Base-by-base conservation (phyloP, 306 rosid genomes). In the Phaseolus lunatus region DNA sequence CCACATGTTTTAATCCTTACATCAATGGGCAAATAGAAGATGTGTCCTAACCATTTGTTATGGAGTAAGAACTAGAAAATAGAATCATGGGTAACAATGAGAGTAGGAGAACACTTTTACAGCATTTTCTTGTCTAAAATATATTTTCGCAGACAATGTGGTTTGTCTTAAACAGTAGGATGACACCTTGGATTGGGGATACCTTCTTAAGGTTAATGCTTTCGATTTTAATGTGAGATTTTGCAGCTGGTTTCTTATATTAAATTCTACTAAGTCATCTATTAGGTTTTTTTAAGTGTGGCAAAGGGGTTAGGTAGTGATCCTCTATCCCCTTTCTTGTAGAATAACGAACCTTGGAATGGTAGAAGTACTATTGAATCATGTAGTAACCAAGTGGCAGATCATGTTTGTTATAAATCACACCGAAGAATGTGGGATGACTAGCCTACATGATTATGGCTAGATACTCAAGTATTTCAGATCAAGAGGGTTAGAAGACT, bases 161-260 rank as follows among this genome's bases (percentile, higher is more conserved):
- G 67, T 11, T 35, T 76, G 73, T 65, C 63, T 63, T 54, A 65
- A 65, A 37, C 52, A 54, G 56, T n/a, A 62, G 53, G n/a, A n/a
- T n/a, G n/a, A n/a, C n/a, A n/a, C n/a, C n/a, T n/a, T n/a, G n/a
- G n/a, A n/a, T n/a, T n/a, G n/a, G n/a, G n/a, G n/a, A n/a, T n/a
- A n/a, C n/a, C n/a, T n/a, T n/a, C n/a, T n/a, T n/a, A n/a, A n/a
- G n/a, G n/a, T n/a, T n/a, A n/a, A n/a, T n/a, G n/a, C n/a, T n/a
- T n/a, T n/a, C n/a, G n/a, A n/a, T n/a, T n/a, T n/a, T n/a, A n/a
- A n/a, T n/a, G n/a, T n/a, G n/a, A n/a, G n/a, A n/a, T n/a, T n/a
- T n/a, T n/a, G n/a, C n/a, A n/a, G n/a, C n/a, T n/a, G n/a, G n/a
- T n/a, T n/a, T n/a, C n/a, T n/a, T n/a, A n/a, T n/a, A n/a, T n/a